phyloP scores from a whole-genome alignment of 75 land plant genomes.

The Azolla pinnata region DNA sequence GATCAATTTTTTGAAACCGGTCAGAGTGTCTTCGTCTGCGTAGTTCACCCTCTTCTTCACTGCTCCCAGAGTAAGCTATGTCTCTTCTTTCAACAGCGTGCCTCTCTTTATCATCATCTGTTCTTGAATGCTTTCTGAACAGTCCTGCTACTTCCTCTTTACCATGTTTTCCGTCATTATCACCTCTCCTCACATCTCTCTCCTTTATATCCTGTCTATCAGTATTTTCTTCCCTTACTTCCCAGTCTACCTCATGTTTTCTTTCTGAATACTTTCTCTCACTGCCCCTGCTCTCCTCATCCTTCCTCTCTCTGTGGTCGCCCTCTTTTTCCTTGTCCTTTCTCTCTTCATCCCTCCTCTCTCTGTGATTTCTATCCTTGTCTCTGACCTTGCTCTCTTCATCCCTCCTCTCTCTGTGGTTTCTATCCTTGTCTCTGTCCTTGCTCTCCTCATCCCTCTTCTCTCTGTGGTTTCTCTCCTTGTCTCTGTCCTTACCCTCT shows the following conservation, averaged over 20 bases:
- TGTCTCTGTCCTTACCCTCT: neutral
- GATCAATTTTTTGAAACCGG: no score
- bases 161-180: no score
- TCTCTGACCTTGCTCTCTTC: conserved; percentile 12
- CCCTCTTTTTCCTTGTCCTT: conserved; percentile 4
- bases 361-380: conserved; percentile 3
- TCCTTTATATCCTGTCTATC: conserved; percentile 4
- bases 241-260: conserved; percentile 1
- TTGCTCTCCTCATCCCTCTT: neutral
- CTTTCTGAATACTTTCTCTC: conserved; percentile 2
- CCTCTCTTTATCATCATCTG: neutral
- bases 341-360: conserved; percentile 8
- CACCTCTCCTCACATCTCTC: neutral
- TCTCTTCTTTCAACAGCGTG: neutral
- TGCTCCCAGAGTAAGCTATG: conserved; percentile 6
- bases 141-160: no score
- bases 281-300: conserved; percentile 15
- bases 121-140: neutral
- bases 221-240: neutral
- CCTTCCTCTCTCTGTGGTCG: conserved; percentile 11
- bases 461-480: no score
- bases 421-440: neutral
- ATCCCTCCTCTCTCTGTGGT: neutral
- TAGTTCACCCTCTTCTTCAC: neutral
- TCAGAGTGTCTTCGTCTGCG: no score